Evolutionary conservation across 164 flowering plant species (phyloP), one percentile per base, ranked within the genome.

Genomic region (Annona squamosa): DNA sequence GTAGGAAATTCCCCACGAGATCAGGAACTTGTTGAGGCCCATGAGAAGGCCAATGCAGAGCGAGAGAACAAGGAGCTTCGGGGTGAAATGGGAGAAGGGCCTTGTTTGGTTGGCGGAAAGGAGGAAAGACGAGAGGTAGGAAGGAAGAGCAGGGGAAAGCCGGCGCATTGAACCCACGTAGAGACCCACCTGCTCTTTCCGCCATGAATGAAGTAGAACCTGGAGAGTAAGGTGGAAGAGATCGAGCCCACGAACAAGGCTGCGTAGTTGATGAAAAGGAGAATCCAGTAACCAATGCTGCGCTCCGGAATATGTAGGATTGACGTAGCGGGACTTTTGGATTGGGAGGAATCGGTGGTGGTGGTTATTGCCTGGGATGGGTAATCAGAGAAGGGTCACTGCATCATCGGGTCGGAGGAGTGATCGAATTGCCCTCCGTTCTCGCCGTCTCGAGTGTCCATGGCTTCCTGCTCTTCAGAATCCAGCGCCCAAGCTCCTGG

Each of bases 401-500:
- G 63, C n/a, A n/a, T n/a, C 5, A 47, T 74, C 13, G 43, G 12
- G n/a, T 71, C 63, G 52, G 56, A 6, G 7, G 43, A 57, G 9
- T 56, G 3, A 3, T 37, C 48, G 4, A 45, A 72, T 37, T 42
- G 37, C 37, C 10, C 68, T 0, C 4, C 67, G 1, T 63, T 63
- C 0, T 66, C 68, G 26, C 1, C 46, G 3, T 44, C 59, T 18
- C 3, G 7, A n/a, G 48, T 65, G 43, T 86, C 89, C 46, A 62
- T 63, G 4, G 72, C 90, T 72, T 90, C 98, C 71, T 90, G 75
- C 69, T 87, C 87, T 73, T 89, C 91, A 5, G 98, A 79, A 73
- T 87, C 95, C 2, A 89, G 84, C 0, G 95, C 93, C 96, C 96
- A 91, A 13, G 90, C 87, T 42, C 90, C 90, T n/a, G 94, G 91